Percentiles rank a stretch among this genome's conserved stretches.
These are phyloP conservation scores for Vigna mungo DNA, from an alignment of 306 rosid genomes.

Conservation along the genomic window DNA sequence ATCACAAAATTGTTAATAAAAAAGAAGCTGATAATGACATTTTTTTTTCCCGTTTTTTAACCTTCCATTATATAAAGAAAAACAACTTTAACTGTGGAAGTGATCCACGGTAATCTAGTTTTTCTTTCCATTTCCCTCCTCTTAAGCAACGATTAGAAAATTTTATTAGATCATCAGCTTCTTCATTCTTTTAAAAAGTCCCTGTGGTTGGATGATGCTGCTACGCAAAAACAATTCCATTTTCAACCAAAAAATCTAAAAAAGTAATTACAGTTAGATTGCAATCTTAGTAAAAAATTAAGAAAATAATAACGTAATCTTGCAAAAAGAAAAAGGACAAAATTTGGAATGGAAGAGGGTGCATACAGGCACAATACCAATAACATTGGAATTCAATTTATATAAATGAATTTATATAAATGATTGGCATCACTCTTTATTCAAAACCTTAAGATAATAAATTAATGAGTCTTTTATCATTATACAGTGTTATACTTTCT, in stretches of 20 bases:
- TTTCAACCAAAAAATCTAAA: background rate
- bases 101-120: background rate
- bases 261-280: constrained; percentile 40
- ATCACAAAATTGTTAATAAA: background rate
- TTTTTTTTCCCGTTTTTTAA: constrained; percentile 14
- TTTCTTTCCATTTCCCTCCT: constrained; percentile 7
- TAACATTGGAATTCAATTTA: no score
- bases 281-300: constrained; percentile 38
- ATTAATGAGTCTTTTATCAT: no score
- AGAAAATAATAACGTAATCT: constrained; percentile 31
- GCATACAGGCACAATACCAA: no score
- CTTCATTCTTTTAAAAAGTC: no score
- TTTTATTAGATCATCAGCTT: background rate
- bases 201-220: background rate
- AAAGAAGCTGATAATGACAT: constrained; percentile 20
- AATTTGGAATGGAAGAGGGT: no score
- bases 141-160: no score
- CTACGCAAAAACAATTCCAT: constrained; percentile 6
- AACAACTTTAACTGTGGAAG: constrained; percentile 14
- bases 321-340: background rate
- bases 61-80: constrained; percentile 33
- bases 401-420: no score
- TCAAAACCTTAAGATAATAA: no score
- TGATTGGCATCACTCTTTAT: no score
- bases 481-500: no score